Percentiles rank a stretch among this genome's conserved stretches.
Conservation (phyloP, 2,329 filamentous ascomycete species). For the Lachnellula arida region DNA sequence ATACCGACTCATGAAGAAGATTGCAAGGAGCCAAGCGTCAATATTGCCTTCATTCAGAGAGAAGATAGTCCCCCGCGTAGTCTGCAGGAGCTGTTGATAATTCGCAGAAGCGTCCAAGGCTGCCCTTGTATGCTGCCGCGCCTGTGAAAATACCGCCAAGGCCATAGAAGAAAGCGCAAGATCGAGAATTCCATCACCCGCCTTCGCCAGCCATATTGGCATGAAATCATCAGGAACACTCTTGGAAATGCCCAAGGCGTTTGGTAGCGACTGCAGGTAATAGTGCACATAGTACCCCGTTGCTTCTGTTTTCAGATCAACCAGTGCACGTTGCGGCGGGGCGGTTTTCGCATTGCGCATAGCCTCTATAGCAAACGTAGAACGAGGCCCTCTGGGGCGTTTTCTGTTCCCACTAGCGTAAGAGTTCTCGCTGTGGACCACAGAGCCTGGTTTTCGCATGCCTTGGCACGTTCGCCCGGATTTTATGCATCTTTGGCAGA, state of each 20-base stretch:
- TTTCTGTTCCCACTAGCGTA: slow-evolving; percentile 31
- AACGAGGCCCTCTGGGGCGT: slow-evolving; percentile 32
- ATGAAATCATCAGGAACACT: slow-evolving; percentile 14
- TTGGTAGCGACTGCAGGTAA: slow-evolving; percentile 19
- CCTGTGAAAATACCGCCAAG: slow-evolving; percentile 27
- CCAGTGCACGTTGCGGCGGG: slow-evolving; percentile 3
- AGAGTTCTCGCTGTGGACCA: slow-evolving; percentile 25
- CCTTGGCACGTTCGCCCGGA: slow-evolving; percentile 24
- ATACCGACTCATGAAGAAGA: slow-evolving; percentile 18
- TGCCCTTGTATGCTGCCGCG: slow-evolving; percentile 21
- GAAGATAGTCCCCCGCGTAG: slow-evolving; percentile 4
- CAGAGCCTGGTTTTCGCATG: slow-evolving; percentile 6
- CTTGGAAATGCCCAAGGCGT: slow-evolving; percentile 12
- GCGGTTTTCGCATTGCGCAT: slow-evolving; percentile 1
- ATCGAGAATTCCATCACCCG: slow-evolving; percentile 22
- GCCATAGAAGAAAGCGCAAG: slow-evolving; percentile 29
- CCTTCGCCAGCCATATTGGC: slow-evolving; percentile 1
- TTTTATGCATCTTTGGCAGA: slow-evolving; percentile 26
- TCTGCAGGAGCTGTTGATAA: slow-evolving; percentile 23
- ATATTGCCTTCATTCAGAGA: slow-evolving; percentile 8
- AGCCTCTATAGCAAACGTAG: slow-evolving; percentile 10
- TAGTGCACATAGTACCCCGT: slow-evolving; percentile 26
- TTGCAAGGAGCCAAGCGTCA: slow-evolving; percentile 16
- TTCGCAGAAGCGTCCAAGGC: slow-evolving; percentile 23
- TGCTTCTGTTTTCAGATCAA: slow-evolving; percentile 27